Percentiles rank a stretch among this genome's conserved stretches.
These are phyloP conservation scores for Phaeosphaeria sp. DNA, from an alignment of 2,329 filamentous ascomycete species.

Conservation along the genomic window DNA sequence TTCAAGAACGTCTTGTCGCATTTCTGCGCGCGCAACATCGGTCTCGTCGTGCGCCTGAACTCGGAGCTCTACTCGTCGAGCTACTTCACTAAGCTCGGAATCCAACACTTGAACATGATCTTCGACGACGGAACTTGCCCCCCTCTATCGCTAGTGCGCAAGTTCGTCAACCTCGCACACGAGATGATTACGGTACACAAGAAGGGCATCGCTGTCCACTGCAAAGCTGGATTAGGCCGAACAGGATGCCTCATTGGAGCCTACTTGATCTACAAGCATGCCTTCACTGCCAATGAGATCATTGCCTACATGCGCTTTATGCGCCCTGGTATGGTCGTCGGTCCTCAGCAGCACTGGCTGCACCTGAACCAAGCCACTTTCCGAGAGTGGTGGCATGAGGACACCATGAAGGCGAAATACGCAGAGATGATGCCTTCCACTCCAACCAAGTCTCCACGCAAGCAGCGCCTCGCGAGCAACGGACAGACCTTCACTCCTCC, in stretches of 20 bases:
- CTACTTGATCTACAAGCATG: slow-evolving; percentile 96
- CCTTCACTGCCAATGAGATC: slow-evolving; percentile 95
- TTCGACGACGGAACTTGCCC: slow-evolving; percentile 99
- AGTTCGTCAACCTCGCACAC: slow-evolving; percentile 93
- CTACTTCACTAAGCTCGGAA: slow-evolving; percentile 95
- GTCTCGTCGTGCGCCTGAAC: slow-evolving; percentile 92
- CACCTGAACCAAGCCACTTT: slow-evolving; percentile 96
- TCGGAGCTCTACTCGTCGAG: slow-evolving; percentile 94
- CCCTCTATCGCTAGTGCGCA: slow-evolving; percentile 83
- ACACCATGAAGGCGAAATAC: slow-evolving; percentile 80
- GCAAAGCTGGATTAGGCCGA: slow-evolving; percentile 94
- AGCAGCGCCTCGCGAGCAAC: slow-evolving; percentile 63
- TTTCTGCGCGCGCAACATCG: slow-evolving; percentile 86
- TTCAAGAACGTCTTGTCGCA: slow-evolving; percentile 97
- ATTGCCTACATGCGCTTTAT: slow-evolving; percentile 99
- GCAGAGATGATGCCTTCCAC: slow-evolving; percentile 67
- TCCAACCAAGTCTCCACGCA: slow-evolving; percentile 61
- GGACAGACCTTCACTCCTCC: slow-evolving; percentile 83
- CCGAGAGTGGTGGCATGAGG: slow-evolving; percentile 95
- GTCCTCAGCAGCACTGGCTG: slow-evolving; percentile 98
- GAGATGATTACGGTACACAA: slow-evolving; percentile 91
- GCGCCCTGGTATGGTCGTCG: slow-evolving; percentile 98
- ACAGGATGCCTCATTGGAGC: slow-evolving; percentile 97
- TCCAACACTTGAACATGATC: slow-evolving; percentile 98
- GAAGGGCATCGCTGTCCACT: slow-evolving; percentile 95